Evolutionary conservation across 257 asterid species (phyloP).

Genomic region (Rhazya stricta): DNA sequence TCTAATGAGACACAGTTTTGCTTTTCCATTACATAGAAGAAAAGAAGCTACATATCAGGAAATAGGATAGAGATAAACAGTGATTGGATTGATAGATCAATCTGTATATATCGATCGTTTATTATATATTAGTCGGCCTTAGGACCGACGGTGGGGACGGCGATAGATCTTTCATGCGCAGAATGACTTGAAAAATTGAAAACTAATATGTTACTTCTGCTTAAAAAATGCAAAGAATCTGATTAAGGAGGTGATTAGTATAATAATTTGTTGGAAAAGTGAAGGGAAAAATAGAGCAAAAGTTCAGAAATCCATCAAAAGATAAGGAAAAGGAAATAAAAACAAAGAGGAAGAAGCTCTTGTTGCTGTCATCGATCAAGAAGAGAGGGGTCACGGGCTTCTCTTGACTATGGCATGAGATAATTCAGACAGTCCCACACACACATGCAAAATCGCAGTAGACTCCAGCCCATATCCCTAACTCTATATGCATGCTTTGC

Average conservation of each 20-base stretch:
- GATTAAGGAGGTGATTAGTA: not conserved
- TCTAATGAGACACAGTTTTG: constrained; percentile 23
- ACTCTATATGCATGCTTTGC: not conserved
- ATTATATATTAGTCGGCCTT: constrained; percentile 2
- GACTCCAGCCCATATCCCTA: constrained; percentile 25
- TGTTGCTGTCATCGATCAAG: constrained; percentile 35
- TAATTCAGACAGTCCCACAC: constrained; percentile 19
- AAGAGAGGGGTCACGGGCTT: constrained; percentile 55
- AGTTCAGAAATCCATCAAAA: constrained; percentile 9
- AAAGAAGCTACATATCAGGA: not conserved
- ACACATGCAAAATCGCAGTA: constrained; percentile 18
- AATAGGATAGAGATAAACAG: constrained; percentile 4
- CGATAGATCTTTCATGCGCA: not conserved
- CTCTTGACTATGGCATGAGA: constrained; percentile 47
- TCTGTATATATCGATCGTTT: too few relatives aligned
- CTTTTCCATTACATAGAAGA: constrained; percentile 7
- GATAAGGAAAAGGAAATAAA: constrained; percentile 20
- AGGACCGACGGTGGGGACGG: not conserved
- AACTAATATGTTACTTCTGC: too few relatives aligned
- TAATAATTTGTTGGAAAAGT: not conserved
- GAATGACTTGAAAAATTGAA: too few relatives aligned
- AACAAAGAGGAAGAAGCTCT: constrained; percentile 28
- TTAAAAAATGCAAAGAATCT: not conserved
- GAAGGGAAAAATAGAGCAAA: not conserved
- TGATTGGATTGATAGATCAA: not conserved